Conservation (phyloP, 345 rosid species). For the Hypericum perforatum region DNA sequence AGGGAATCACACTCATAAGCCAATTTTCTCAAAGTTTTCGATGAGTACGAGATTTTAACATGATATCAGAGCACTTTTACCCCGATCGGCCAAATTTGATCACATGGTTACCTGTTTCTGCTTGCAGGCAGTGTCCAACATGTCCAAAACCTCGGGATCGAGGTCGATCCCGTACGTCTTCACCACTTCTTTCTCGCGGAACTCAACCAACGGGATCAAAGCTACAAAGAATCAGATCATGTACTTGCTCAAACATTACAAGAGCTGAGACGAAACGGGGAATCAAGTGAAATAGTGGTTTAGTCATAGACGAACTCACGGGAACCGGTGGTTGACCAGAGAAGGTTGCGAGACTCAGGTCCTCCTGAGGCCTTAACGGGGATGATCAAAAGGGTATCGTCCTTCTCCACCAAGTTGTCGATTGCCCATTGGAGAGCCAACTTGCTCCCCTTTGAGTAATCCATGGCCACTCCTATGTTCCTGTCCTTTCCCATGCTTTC, state of each 20-base stretch:
- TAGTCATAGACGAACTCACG: constrained; percentile 3
- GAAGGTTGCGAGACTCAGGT: constrained; percentile 13
- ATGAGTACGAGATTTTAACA: no score
- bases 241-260: not conserved
- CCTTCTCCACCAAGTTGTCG: constrained; percentile 8
- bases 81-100: not conserved
- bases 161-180: constrained; percentile 8
- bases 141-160: constrained; percentile 11
- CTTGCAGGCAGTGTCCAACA: constrained; percentile 8
- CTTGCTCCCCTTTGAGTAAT: constrained; percentile 19
- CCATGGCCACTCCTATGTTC: constrained; percentile 15
- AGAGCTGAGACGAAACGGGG: not conserved
- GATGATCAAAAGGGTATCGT: constrained; percentile 14
- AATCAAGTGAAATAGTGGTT: not conserved
- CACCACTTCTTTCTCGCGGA: constrained; percentile 7
- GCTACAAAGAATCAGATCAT: not conserved
- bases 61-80: no score
- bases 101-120: constrained; percentile 10
- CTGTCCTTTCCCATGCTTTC: constrained; percentile 15
- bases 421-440: constrained; percentile 19
- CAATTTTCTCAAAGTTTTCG: no score
- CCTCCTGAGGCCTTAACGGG: constrained; percentile 13
- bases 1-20: no score
- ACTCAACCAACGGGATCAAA: constrained; percentile 17
- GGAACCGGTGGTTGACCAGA: constrained; percentile 15